Evolutionary conservation across 2,329 filamentous ascomycete species (phyloP).

Genomic region (Ilyonectria destructans): DNA sequence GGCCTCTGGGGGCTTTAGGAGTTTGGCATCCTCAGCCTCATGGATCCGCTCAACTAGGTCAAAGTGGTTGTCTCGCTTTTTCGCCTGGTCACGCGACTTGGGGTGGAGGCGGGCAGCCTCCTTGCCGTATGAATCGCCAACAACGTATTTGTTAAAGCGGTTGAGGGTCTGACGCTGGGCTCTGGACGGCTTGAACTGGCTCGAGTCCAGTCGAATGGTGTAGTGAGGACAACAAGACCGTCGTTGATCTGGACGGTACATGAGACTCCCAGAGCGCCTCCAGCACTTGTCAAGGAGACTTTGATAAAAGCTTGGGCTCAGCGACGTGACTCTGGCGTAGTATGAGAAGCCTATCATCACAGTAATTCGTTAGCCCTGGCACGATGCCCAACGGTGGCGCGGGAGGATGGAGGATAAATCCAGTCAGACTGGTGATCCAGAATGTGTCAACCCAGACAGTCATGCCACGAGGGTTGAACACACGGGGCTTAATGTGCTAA

Average conservation of each 20-base stretch:
- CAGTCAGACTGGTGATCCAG: slow-evolving; percentile 2
- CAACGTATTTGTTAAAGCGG: slow-evolving; percentile 80
- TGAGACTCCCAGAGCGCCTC: slow-evolving; percentile 80
- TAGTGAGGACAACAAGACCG: slow-evolving; percentile 94
- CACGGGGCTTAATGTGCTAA: slow-evolving; percentile 19
- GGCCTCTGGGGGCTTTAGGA: slow-evolving; percentile 74
- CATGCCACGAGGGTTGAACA: slow-evolving; percentile 26
- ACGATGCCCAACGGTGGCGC: slow-evolving; percentile 22
- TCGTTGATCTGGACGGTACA: slow-evolving; percentile 85
- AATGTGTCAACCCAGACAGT: slow-evolving; percentile 25
- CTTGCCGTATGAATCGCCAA: slow-evolving; percentile 78
- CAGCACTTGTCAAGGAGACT: slow-evolving; percentile 81
- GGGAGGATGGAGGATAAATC: slow-evolving; percentile 7
- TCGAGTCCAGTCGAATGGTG: slow-evolving; percentile 81
- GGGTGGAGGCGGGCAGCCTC: slow-evolving; percentile 77
- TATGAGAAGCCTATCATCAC: slow-evolving; percentile 77
- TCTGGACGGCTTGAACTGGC: slow-evolving; percentile 75
- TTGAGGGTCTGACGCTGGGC: slow-evolving; percentile 85
- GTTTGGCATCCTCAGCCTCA: slow-evolving; percentile 72
- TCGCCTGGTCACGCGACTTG: slow-evolving; percentile 76
- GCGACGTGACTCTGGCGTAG: slow-evolving; percentile 74
- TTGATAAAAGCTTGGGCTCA: slow-evolving; percentile 81
- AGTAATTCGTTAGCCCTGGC: slow-evolving; percentile 43
- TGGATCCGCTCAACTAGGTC: slow-evolving; percentile 78
- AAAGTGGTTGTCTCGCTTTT: slow-evolving; percentile 78